Evolutionary conservation across 495 filamentous ascomycete genomes (phyloP), one percentile per base, ranked within the genome.

Genomic region (Penicillium crystallinum): DNA sequence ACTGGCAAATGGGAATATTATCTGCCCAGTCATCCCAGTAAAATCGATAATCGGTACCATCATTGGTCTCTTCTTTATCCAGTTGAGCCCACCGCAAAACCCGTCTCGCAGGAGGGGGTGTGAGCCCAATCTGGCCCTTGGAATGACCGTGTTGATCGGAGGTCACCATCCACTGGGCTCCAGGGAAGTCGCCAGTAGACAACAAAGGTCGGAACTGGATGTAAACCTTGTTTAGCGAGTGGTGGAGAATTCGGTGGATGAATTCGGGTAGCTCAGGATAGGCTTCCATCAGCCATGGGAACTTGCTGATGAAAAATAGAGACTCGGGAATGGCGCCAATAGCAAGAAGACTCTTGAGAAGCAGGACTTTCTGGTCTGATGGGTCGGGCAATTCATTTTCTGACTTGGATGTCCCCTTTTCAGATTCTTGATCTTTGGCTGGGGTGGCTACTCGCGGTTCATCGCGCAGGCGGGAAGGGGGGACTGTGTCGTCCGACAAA

Each of bases 11-110:
- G 2, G 95, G 95, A 25, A 97, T 76, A 55, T 90, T 92, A 55
- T 97, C 92, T 9, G 86, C 77, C 95, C 95, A 99, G 48, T 97
- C 91, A 52, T 97, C 92, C 84, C 90, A 96, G 69, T 97, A 99
- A 65, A 95, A 97, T 22, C 87, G 80, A 62, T 95, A 96, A 41
- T 84, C 81, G 4, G 76, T 79, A 6, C 84, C 85, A 60, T 91
- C 88, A 34, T 79, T 81, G 6, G 76, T 80, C 54, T 91, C 90
- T 43, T 78, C 78, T 54, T 81, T 82, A 52, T 96, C 91, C 12
- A 89, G 75, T 56, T 85, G 82, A 17, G 90, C 85, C 89, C 89
- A 95, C 48, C 83, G 79, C 44, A 92, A 64, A 5, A 79, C 76
- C 58, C 86, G 85, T 33, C 82, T 81, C 34, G 80, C 60, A 0